Percentiles rank a stretch among this genome's conserved stretches.
phyloP scores from a whole-genome alignment of 345 rosid species.

The Gossypium australe region DNA sequence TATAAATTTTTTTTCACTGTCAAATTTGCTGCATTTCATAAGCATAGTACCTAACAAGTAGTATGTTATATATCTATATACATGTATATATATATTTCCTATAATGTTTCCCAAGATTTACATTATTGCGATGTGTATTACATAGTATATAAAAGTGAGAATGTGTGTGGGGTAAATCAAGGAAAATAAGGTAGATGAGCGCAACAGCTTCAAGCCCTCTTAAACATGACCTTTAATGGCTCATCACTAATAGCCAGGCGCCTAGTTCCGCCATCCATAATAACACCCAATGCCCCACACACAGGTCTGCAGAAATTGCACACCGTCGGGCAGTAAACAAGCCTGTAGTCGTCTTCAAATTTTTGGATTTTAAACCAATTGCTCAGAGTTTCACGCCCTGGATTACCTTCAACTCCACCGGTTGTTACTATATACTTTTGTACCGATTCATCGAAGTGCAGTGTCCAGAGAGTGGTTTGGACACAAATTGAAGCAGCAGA shows the following conservation, averaged over 20 bases:
- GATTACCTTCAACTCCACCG: conserved; percentile 15
- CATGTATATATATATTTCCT: background rate
- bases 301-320: conserved; percentile 2
- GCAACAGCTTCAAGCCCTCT: background rate
- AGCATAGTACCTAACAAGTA: too few relatives aligned
- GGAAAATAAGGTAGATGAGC: background rate
- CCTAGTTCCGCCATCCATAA: conserved; percentile 8
- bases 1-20: too few relatives aligned
- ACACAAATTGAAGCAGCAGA: background rate
- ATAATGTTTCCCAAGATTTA: background rate
- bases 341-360: conserved; percentile 13
- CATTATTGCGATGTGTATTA: background rate
- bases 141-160: background rate
- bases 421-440: conserved; percentile 5
- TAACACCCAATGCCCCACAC: conserved; percentile 8
- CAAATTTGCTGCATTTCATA: too few relatives aligned
- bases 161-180: background rate
- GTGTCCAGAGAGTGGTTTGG: conserved; percentile 13
- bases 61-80: too few relatives aligned
- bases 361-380: conserved; percentile 23
- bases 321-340: conserved; percentile 11
- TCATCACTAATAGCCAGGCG: conserved; percentile 2
- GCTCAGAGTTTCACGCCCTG: background rate
- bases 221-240: conserved; percentile 12
- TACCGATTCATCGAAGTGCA: background rate